Evolutionary conservation across 768 basidiomycete species (phyloP), one percentile per base, ranked within the genome.

Genomic region (Amanita subjunquillea): DNA sequence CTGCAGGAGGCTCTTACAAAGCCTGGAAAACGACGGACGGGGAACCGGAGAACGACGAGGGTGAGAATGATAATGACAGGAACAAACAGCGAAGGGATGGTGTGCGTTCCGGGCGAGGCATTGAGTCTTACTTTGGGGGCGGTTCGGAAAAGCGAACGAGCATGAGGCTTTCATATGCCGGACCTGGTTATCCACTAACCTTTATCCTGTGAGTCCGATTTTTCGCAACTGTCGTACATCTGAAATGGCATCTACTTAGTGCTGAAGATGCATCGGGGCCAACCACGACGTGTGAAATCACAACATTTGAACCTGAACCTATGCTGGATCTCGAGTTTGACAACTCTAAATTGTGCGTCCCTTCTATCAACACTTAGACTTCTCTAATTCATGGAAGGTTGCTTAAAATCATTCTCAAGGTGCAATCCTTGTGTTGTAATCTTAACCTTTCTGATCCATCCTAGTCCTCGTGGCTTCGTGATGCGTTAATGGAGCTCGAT

Each of bases 401-500:
- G 4, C 71, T 91, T 27, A 86, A 85, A 66, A 82, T 92, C 38
- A 93, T 94, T 58, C 79, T 96, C 62, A 92, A 91, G 73, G 87
- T 84, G 53, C 43, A 68, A 55, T 10, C 17, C 47, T 29, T 32
- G 43, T 17, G 17, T 23, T 48, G 38, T 53, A 12, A 17, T 41
- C 27, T 17, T 39, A 23, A 22, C 27, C n/a, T n/a, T 27, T 38
- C 43, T 20, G 17, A 30, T 47, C 9, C 30, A 47, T 36, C n/a
- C 20, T 52, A 74, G 80, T 95, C 94, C 2, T 93, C 87, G 4
- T 94, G 92, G 90, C 83, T 98, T 32, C 83, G 89, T 40, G 92
- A 96, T 54, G 92, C 94, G 0, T 77, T 97, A 12, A 83, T 85
- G 9, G 95, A 97, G 62, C 74, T 99, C 12, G 93, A 97, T 58